Evolutionary conservation across 2,329 filamentous ascomycete species (phyloP).

Genomic region (Xylaria hypoxylon): DNA sequence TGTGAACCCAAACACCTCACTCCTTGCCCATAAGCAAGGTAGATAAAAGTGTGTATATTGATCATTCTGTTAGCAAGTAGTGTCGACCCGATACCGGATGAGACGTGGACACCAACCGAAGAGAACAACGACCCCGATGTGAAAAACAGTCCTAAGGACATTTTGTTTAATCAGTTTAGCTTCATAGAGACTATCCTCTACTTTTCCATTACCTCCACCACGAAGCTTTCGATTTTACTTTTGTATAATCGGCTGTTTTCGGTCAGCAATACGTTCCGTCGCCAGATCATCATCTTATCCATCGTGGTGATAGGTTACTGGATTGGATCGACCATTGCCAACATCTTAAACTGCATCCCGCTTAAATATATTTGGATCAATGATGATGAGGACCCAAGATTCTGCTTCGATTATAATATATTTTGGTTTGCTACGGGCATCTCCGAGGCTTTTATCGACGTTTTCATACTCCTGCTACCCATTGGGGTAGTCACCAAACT

Average conservation of each 20-base stretch:
- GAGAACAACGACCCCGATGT: too few relatives aligned
- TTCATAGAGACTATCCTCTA: slow-evolving; percentile 39
- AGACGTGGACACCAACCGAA: too few relatives aligned
- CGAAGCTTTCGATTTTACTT: slow-evolving; percentile 46
- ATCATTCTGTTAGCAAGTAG: too few relatives aligned
- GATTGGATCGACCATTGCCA: slow-evolving; percentile 39
- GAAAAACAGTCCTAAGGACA: too few relatives aligned
- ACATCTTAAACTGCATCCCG: slow-evolving; percentile 41
- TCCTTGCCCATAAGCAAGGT: too few relatives aligned
- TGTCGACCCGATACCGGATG: too few relatives aligned
- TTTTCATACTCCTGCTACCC: slow-evolving; percentile 35
- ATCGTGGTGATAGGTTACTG: slow-evolving; percentile 37
- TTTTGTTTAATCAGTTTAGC: not conserved
- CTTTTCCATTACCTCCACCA: slow-evolving; percentile 45
- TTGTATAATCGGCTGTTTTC: slow-evolving; percentile 45
- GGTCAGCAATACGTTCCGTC: slow-evolving; percentile 40
- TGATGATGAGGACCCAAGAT: slow-evolving; percentile 34
- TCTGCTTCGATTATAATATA: slow-evolving; percentile 45
- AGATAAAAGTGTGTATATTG: too few relatives aligned
- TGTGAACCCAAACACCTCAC: too few relatives aligned
- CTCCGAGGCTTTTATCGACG: slow-evolving; percentile 31
- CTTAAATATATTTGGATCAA: slow-evolving; percentile 39
- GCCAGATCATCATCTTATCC: slow-evolving; percentile 30
- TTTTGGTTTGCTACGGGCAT: slow-evolving; percentile 41
- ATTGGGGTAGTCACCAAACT: slow-evolving; percentile 32